Conservation (phyloP, 495 filamentous ascomycete species). For the Penicillium coprophilum region DNA sequence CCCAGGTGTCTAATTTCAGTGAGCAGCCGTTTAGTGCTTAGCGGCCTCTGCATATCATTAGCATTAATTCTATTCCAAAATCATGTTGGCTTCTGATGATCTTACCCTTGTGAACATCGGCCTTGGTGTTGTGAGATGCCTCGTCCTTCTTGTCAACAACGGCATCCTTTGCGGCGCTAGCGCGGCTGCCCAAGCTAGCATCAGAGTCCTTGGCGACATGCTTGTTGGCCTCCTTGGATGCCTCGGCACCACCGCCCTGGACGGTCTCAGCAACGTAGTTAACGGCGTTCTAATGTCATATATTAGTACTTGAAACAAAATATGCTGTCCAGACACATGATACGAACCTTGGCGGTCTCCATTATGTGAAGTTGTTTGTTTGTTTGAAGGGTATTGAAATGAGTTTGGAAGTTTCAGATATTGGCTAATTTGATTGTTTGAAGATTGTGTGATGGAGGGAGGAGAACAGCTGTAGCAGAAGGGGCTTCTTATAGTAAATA, state of each 20-base stretch:
- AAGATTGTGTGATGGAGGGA: neutral
- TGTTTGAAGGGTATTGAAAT: neutral
- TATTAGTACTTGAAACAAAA: neutral
- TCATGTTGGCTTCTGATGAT: no score
- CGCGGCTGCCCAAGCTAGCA: conserved; percentile 19
- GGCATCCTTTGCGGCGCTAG: conserved; percentile 22
- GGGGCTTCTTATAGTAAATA: conserved; percentile 2
- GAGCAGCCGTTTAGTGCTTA: conserved; percentile 2
- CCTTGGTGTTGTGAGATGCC: conserved; percentile 20
- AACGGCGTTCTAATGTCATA: conserved; percentile 14
- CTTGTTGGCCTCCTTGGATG: conserved; percentile 29
- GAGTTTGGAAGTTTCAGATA: neutral
- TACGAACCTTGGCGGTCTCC: conserved; percentile 24
- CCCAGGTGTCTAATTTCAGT: neutral
- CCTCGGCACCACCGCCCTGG: conserved; percentile 20
- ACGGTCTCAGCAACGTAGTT: conserved; percentile 26
- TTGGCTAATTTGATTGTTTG: neutral
- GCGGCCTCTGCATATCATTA: conserved; percentile 3
- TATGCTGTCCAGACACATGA: neutral
- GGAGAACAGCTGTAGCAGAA: neutral
- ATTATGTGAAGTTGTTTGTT: conserved; percentile 13
- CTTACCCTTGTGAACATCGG: conserved; percentile 28
- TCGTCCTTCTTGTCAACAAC: conserved; percentile 26
- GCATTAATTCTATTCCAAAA: neutral
- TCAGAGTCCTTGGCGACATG: conserved; percentile 23